Evolutionary conservation across 345 rosid species (phyloP), one percentile per base, ranked within the genome.

Genomic region (Pistacia integerrima): DNA sequence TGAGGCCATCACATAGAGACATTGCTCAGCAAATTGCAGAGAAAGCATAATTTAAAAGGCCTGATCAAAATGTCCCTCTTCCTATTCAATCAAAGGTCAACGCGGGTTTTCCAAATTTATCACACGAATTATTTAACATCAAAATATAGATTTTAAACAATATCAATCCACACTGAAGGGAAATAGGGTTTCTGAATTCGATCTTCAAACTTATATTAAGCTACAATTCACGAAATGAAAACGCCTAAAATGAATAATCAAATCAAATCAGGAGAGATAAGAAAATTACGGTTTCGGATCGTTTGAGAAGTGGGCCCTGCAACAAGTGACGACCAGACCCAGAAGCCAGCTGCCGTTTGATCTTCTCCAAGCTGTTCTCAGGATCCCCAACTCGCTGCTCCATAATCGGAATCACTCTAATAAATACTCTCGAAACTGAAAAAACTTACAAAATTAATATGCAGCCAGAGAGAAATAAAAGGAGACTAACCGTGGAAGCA

Each of bases 281-380:
- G 16, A 74, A 36, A 14, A 80, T 44, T 82, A 92, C 99, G 52
- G 99, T 97, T 86, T 97, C 99, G 64, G 98, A 97, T 83, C 99
- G 97, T 89, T 97, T 97, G 74, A 87, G 94, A 77, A 97, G 97
- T 2, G 99, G 99, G 59, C 99, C 99, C 79, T 97, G 98, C 68
- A 97, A 82, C 85, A 94, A 84, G 70, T 86, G 91, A 70, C 97
- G 81, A 63, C 97, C 96, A 59, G 99, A 94, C 82, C 97, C 97
- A 11, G 98, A 89, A 41, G 98, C 96, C 62, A 97, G 73, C 80
- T 97, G 97, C 77, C 99, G 87, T 83, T 97, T 97, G 88, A 97
- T 94, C 94, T 83, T 94, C 81, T 94, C 99, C 88, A 96, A 89
- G 84, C 97, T 92, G 83, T 82, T 91, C 78, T 88, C 93, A 8